These are phyloP conservation scores for Entelexis paramagnoliae DNA, from an alignment of 1,139 yeast species.

Conservation along the genomic window DNA sequence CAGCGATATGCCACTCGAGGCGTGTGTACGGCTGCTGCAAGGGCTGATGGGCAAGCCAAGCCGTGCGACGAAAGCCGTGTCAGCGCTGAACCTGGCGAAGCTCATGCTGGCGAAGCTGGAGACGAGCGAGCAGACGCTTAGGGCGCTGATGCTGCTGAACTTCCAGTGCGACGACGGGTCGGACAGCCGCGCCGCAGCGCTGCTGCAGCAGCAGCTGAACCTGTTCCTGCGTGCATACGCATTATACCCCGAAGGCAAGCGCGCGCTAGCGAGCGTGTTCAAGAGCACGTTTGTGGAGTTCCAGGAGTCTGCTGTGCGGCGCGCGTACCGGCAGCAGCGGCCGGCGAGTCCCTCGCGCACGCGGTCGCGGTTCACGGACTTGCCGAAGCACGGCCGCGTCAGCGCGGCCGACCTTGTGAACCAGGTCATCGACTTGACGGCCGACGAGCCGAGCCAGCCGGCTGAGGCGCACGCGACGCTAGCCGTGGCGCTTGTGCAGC, in stretches of 20 bases:
- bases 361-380: background rate
- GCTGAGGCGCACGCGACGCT: slow-evolving; percentile 10
- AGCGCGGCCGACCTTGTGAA: slow-evolving; percentile 35
- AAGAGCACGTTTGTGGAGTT: slow-evolving; percentile 29
- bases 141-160: slow-evolving; percentile 54
- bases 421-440: slow-evolving; percentile 78
- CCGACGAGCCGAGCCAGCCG: slow-evolving; percentile 1
- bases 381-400: background rate
- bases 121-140: slow-evolving; percentile 41
- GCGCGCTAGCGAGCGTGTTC: slow-evolving; percentile 29
- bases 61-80: slow-evolving; percentile 63
- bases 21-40: slow-evolving; percentile 5
- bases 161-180: slow-evolving; percentile 37
- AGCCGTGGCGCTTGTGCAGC: slow-evolving; percentile 6
- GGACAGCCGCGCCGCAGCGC: slow-evolving; percentile 40
- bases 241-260: slow-evolving; percentile 9
- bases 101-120: slow-evolving; percentile 68
- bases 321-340: background rate
- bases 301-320: slow-evolving; percentile 29
- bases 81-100: slow-evolving; percentile 84
- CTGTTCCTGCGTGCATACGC: slow-evolving; percentile 70
- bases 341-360: background rate
- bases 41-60: slow-evolving; percentile 31
- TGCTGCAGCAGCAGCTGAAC: slow-evolving; percentile 65
- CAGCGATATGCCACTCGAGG: slow-evolving; percentile 1